These are phyloP conservation scores for Parafenestella ontariensis DNA, from an alignment of 2,329 filamentous ascomycete genomes.

Conservation along the genomic window DNA sequence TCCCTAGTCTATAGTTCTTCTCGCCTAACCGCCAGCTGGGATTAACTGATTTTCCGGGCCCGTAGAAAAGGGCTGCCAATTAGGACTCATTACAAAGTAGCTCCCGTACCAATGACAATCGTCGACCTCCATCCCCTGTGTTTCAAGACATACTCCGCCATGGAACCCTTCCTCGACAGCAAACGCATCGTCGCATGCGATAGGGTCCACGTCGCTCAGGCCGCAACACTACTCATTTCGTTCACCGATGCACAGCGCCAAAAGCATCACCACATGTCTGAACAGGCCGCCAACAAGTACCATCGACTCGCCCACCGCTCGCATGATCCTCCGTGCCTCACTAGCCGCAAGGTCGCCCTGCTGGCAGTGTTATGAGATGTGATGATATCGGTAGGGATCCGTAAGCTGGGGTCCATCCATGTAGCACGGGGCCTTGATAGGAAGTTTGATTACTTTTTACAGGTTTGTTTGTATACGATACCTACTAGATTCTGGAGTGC, in stretches of 20 bases:
- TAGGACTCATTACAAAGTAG: constrained; percentile 9
- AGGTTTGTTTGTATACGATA: constrained; percentile 26
- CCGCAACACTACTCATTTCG: constrained; percentile 15
- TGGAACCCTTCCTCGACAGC: constrained; percentile 20
- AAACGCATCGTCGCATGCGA: constrained; percentile 23
- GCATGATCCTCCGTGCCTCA: constrained; percentile 29
- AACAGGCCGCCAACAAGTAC: constrained; percentile 11
- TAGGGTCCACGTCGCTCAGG: constrained; percentile 35
- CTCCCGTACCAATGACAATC: constrained; percentile 21
- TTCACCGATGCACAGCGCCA: constrained; percentile 19
- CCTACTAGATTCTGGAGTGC: constrained; percentile 16
- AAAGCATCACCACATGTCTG: constrained; percentile 15
- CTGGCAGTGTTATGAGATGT: constrained; percentile 25
- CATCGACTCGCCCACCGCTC: constrained; percentile 16
- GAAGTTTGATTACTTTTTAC: constrained; percentile 18
- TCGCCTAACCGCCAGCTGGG: constrained; percentile 10
- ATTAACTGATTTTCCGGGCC: constrained; percentile 23
- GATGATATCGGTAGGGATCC: constrained; percentile 14
- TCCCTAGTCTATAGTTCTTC: constrained; percentile 16
- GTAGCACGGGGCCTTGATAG: constrained; percentile 11
- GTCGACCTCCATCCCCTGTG: constrained; percentile 14
- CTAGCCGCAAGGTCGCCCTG: constrained; percentile 15
- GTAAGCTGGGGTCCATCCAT: constrained; percentile 11
- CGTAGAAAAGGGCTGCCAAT: constrained; percentile 17
- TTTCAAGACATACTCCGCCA: constrained; percentile 30